Conservation (phyloP, 495 filamentous ascomycete species). For the Neurospora intermedia region DNA sequence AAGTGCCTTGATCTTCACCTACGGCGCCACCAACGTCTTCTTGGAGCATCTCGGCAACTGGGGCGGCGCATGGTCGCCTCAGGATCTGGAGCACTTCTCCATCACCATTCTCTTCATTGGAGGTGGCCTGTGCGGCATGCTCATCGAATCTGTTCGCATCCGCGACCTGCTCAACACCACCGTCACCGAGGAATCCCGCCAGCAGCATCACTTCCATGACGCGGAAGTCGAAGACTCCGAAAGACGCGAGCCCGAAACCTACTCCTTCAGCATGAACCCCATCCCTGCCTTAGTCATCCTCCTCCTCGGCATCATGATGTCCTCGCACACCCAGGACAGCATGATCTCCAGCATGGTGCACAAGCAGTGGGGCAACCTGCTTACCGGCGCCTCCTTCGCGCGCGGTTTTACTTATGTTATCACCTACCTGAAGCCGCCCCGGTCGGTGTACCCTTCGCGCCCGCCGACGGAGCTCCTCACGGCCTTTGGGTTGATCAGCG, state of each 20-base stretch:
- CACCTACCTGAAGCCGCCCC: slow-evolving; percentile 71
- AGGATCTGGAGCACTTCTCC: slow-evolving; percentile 85
- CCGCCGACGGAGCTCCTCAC: slow-evolving; percentile 85
- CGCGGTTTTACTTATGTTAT: slow-evolving; percentile 71
- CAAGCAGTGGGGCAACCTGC: slow-evolving; percentile 83
- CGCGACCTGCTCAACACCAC: slow-evolving; percentile 61
- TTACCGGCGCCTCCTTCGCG: slow-evolving; percentile 71
- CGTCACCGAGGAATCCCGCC: slow-evolving; percentile 21
- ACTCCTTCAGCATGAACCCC: slow-evolving; percentile 75
- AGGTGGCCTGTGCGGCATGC: slow-evolving; percentile 89
- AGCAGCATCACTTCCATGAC: slow-evolving; percentile 22
- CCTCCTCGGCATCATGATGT: slow-evolving; percentile 88
- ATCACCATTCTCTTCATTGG: slow-evolving; percentile 94
- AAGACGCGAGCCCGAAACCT: slow-evolving; percentile 52
- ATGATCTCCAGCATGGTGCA: slow-evolving; percentile 89
- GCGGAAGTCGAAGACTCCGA: slow-evolving; percentile 31
- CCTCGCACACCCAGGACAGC: slow-evolving; percentile 74
- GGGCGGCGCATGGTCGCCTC: slow-evolving; percentile 59
- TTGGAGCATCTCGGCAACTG: slow-evolving; percentile 73
- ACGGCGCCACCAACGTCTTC: slow-evolving; percentile 84
- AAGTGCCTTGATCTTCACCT: slow-evolving; percentile 76
- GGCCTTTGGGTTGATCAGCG: slow-evolving; percentile 77
- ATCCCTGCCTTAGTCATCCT: slow-evolving; percentile 80
- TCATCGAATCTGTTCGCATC: slow-evolving; percentile 69
- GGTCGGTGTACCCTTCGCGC: slow-evolving; percentile 69